These are phyloP conservation scores for Corylus heterophylla DNA, from an alignment of 306 rosid species.

Conservation along the genomic window DNA sequence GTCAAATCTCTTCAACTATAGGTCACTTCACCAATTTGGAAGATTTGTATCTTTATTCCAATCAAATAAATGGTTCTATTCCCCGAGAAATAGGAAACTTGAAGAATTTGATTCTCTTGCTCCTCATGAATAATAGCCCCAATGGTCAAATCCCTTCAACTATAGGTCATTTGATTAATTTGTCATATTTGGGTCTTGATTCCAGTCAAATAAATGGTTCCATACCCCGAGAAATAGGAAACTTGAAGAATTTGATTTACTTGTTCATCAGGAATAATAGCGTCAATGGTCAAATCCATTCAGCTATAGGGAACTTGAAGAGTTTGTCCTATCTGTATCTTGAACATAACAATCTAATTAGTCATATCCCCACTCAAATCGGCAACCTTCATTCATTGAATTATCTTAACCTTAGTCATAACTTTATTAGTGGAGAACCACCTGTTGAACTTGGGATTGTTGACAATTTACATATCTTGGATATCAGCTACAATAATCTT, in stretches of 20 bases:
- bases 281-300: background rate
- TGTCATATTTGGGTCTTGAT: background rate
- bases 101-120: too few species aligned
- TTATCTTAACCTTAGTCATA: too few species aligned
- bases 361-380: background rate
- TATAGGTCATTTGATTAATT: background rate
- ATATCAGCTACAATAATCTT: background rate
- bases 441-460: background rate
- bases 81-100: background rate
- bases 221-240: background rate
- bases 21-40: too few species aligned
- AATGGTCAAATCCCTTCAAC: background rate
- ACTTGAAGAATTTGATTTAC: too few species aligned
- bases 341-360: too few species aligned
- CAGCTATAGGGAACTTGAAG: background rate
- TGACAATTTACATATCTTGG: background rate
- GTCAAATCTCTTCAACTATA: too few species aligned
- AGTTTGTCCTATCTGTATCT: background rate
- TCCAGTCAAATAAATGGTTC: background rate
- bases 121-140: background rate
- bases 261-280: too few species aligned
- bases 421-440: background rate
- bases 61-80: background rate
- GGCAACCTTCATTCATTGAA: too few species aligned
- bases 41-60: background rate